Evolutionary conservation across 2,329 filamentous ascomycete species (phyloP).

Genomic region (Exophiala mesophila): DNA sequence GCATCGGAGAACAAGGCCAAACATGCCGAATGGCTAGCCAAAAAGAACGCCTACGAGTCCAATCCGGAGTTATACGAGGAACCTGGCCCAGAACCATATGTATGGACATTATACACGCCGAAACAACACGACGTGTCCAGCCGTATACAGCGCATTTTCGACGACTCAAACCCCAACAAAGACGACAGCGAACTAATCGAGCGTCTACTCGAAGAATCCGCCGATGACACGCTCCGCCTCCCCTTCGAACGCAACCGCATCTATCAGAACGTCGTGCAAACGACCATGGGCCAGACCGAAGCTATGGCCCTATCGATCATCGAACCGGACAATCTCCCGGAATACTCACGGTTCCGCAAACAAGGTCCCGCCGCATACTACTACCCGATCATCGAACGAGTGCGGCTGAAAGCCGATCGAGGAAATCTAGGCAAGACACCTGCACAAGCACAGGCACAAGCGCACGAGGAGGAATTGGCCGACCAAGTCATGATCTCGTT

Average conservation of each 20-base stretch:
- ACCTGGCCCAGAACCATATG: conserved; percentile 50
- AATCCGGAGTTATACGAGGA: conserved; percentile 49
- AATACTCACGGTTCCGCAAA: conserved; percentile 31
- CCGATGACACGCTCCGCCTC: conserved; percentile 36
- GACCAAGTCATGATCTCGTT: conserved; percentile 50
- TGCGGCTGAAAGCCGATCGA: conserved; percentile 47
- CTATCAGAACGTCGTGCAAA: conserved; percentile 56
- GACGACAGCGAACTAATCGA: conserved; percentile 50
- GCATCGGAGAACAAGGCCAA: conserved; percentile 45
- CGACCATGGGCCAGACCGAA: conserved; percentile 49
- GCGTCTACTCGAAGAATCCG: conserved; percentile 33
- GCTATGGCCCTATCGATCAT: conserved; percentile 57
- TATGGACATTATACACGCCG: conserved; percentile 58
- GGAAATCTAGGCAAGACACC: conserved; percentile 35
- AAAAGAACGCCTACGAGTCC: conserved; percentile 43
- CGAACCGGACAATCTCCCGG: conserved; percentile 38
- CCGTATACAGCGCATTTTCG: conserved; percentile 53
- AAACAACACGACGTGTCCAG: conserved; percentile 43
- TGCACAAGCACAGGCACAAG: conserved; percentile 36
- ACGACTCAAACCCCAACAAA: conserved; percentile 48
- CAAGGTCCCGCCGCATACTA: conserved; percentile 54
- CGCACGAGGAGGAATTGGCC: conserved; percentile 38
- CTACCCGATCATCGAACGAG: conserved; percentile 48
- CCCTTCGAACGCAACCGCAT: conserved; percentile 49
- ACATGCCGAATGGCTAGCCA: conserved; percentile 45